These are phyloP conservation scores for Agaricus subrufescens DNA, from an alignment of 768 basidiomycete genomes.

Conservation along the genomic window DNA sequence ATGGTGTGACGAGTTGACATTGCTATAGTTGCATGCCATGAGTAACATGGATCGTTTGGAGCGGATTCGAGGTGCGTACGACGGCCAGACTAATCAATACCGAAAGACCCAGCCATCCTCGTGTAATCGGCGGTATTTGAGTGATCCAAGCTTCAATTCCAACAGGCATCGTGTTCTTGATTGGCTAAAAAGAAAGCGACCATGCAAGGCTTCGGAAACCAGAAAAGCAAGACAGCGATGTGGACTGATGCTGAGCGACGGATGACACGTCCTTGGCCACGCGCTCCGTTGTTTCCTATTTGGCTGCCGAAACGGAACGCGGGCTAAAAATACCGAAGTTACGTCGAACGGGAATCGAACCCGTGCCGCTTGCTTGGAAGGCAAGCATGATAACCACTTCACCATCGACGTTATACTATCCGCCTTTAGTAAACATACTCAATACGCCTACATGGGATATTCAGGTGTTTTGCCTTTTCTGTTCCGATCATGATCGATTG, in stretches of 20 bases:
- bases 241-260: background rate
- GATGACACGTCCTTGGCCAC: constrained; percentile 3
- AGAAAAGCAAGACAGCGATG: no score
- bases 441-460: no score
- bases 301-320: background rate
- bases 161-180: constrained; percentile 52
- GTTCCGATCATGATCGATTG: no score
- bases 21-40: constrained; percentile 48
- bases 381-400: constrained; percentile 93
- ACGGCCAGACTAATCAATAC: constrained; percentile 82
- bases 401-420: constrained; percentile 3
- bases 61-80: constrained; percentile 45
- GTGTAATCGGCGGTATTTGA: constrained; percentile 89
- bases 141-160: constrained; percentile 88
- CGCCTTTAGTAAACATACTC: no score
- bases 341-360: constrained; percentile 75
- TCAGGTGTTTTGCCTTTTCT: no score
- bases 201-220: no score
- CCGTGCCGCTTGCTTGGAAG: constrained; percentile 80
- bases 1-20: constrained; percentile 85
- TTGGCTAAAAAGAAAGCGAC: no score
- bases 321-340: constrained; percentile 17
- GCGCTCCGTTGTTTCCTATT: background rate
- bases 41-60: background rate
- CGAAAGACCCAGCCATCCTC: constrained; percentile 78